Conservation (phyloP, 208 protist genomes). For the Crithidia thermophila region DNA sequence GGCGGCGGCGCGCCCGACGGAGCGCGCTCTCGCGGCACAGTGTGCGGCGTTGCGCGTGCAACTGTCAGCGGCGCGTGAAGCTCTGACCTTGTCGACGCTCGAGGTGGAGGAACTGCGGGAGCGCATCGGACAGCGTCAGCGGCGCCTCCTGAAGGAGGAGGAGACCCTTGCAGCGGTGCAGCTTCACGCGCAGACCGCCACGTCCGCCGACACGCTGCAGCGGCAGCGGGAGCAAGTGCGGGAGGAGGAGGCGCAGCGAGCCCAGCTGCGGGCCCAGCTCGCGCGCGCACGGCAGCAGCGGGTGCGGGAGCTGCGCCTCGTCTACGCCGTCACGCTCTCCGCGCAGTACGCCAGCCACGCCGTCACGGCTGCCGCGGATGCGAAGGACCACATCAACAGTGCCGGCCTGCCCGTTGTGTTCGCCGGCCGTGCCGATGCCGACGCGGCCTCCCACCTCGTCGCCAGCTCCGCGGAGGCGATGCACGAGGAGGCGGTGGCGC, state of each 20-base stretch:
- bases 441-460: slow-evolving; percentile 29
- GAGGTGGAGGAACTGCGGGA: slow-evolving; percentile 41
- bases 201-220: slow-evolving; percentile 3
- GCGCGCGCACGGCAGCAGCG: slow-evolving; percentile 22
- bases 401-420: slow-evolving; percentile 28
- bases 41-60: slow-evolving; percentile 41
- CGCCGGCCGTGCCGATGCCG: slow-evolving; percentile 13
- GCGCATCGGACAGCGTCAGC: slow-evolving; percentile 33
- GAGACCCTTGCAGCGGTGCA: slow-evolving; percentile 29
- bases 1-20: slow-evolving; percentile 3
- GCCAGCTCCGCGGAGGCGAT: slow-evolving; percentile 38
- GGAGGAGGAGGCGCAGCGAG: slow-evolving; percentile 36
- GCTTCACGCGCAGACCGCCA: background rate
- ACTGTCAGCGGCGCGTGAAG: slow-evolving; percentile 37
- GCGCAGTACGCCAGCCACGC: slow-evolving; percentile 25
- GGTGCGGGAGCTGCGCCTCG: slow-evolving; percentile 29
- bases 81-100: slow-evolving; percentile 29
- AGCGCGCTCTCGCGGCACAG: slow-evolving; percentile 19
- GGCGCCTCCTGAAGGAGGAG: slow-evolving; percentile 27
- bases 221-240: slow-evolving; percentile 1
- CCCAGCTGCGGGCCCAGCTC: slow-evolving; percentile 41
- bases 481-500: slow-evolving; percentile 54
- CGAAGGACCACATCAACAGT: slow-evolving; percentile 39
- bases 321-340: slow-evolving; percentile 41
- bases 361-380: slow-evolving; percentile 19